These are phyloP conservation scores for Astrephomene gubernaculifera DNA, from an alignment of 139 green algal species.

Conservation along the genomic window DNA sequence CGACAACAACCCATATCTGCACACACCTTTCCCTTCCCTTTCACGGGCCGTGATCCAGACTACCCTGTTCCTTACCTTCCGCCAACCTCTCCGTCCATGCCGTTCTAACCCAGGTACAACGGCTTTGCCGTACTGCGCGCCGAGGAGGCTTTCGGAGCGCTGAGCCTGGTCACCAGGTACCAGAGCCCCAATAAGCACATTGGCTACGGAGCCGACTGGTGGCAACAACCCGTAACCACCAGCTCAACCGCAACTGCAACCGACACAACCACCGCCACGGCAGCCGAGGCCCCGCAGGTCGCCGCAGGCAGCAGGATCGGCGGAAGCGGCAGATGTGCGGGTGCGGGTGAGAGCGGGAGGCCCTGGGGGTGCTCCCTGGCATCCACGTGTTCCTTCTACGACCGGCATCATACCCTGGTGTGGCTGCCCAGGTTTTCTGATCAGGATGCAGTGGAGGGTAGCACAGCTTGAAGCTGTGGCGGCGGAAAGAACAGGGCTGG, in stretches of 20 bases:
- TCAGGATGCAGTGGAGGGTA: too few species aligned
- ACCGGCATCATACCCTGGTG: conserved; percentile 42
- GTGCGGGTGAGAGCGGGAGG: not conserved
- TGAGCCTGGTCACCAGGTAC: conserved; percentile 63
- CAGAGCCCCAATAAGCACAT: conserved; percentile 50
- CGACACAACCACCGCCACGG: not conserved
- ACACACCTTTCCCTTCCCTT: not conserved
- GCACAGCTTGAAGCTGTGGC: too few species aligned
- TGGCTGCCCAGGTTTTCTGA: conserved; percentile 34
- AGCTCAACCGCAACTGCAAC: not conserved
- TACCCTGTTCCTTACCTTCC: not conserved
- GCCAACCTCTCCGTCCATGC: not conserved
- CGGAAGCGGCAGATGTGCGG: not conserved
- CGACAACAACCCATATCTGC: not conserved
- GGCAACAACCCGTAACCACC: not conserved
- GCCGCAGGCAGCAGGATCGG: not conserved
- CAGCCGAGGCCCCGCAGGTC: not conserved
- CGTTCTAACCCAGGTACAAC: conserved; percentile 77
- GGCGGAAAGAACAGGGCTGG: too few species aligned
- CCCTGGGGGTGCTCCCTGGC: conserved; percentile 39
- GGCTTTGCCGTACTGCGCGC: conserved; percentile 74
- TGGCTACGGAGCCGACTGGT: conserved; percentile 82
- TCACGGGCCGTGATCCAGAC: not conserved
- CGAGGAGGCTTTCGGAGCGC: not conserved
- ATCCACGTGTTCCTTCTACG: conserved; percentile 82